Base-by-base conservation (phyloP, 768 basidiomycete genomes). In the Mycena metata region DNA sequence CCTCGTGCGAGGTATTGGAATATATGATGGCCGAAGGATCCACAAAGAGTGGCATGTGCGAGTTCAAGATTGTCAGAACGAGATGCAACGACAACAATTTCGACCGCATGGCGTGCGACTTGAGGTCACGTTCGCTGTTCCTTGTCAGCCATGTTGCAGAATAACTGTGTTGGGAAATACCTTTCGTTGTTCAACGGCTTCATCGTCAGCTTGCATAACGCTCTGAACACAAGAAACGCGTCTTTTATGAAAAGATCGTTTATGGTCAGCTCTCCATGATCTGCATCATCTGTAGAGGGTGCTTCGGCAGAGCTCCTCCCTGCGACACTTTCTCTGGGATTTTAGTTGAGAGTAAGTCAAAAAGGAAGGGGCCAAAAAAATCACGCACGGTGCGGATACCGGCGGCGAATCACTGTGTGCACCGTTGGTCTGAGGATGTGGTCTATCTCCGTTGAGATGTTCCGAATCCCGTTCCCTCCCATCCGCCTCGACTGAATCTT, bases 171-270 rank as follows among this genome's bases (percentile, higher is more conserved):
- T 42, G 30, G 51, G 8, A 10, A 76, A 57, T 52, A 96, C 96
- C 95, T 97, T 80, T 99, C 98, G 7, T 88, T 89, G 73, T 95
- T 94, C 52, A 99, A 82, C 13, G 96, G 94, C 78, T 99, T 99
- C 96, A 98, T 99, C 11, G 96, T 96, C 71, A 99, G 83, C 77
- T 99, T 99, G 83, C 98, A 99, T 13, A 99, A 84, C 0, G 98
- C 96, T 51, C 98, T 88, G 81, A 99, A 97, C 42, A 99, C 97
- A 68, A 99, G 87, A 83, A 98, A 99, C 0, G 98, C 96, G 76
- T 99, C 98, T 77, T 99, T 99, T 76, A 98, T 87, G 78, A 96
- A 97, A 62, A 98, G 81, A 72, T 99, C 97, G 59, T 93, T 90
- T n/a, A 86, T 84, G 21, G 90, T 89, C 62, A 96, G 82, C 58